Percentiles rank a stretch among this genome's conserved stretches.
Evolutionary conservation across 805 yeast species (phyloP).

Genomic region (Yamadazyma olivae): DNA sequence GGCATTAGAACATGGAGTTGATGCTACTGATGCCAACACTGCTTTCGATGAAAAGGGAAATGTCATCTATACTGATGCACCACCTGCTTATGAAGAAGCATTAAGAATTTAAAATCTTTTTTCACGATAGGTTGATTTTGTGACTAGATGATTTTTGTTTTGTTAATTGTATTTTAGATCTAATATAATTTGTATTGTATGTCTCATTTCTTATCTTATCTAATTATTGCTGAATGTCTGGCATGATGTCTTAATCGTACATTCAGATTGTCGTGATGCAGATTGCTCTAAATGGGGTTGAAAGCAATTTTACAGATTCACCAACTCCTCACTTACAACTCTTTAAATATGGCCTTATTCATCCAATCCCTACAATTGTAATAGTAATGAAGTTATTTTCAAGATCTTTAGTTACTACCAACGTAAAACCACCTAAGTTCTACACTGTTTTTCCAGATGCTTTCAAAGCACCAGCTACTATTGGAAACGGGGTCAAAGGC

Average conservation of each 20-base stretch:
- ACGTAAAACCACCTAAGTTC: neutral
- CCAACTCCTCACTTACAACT: no score
- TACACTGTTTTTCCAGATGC: neutral
- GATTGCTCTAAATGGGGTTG: no score
- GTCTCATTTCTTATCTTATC: no score
- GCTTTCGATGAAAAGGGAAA: slow-evolving; percentile 56
- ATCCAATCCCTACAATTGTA: no score
- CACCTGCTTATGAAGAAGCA: slow-evolving; percentile 64
- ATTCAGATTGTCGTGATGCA: no score
- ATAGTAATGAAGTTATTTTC: neutral
- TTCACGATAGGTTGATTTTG: no score
- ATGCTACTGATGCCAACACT: slow-evolving; percentile 58
- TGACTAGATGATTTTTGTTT: neutral
- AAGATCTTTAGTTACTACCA: neutral
- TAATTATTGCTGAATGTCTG: no score
- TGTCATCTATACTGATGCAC: slow-evolving; percentile 55
- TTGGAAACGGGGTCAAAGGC: slow-evolving; percentile 9
- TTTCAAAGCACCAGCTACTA: neutral
- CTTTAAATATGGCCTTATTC: no score
- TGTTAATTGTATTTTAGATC: no score
- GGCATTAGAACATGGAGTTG: slow-evolving; percentile 52
- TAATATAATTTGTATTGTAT: no score
- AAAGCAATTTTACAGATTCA: no score
- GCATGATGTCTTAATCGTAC: no score
- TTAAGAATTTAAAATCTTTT: slow-evolving; percentile 25